Percentiles rank a stretch among this genome's conserved stretches.
These are phyloP conservation scores for Pilasporangium apinafurcum DNA, from an alignment of 352 stramenopile genomes.

Conservation along the genomic window DNA sequence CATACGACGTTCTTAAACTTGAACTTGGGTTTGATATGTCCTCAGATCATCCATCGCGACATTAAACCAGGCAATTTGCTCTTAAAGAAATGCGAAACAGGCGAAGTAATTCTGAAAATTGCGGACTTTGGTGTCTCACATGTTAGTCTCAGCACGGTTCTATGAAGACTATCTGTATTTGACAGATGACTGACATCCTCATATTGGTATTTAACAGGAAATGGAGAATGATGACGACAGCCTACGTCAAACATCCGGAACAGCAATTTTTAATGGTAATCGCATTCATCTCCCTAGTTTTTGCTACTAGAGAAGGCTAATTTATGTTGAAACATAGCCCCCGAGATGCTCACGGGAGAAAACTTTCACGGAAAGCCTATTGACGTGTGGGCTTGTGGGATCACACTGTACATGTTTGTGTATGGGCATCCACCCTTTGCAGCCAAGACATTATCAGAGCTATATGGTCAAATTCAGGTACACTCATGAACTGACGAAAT, in stretches of 20 bases:
- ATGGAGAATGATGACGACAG: conserved; percentile 68
- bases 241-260: conserved; percentile 67
- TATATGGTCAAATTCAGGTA: conserved; percentile 91
- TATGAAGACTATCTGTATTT: not conserved
- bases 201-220: conserved; percentile 32
- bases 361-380: conserved; percentile 72
- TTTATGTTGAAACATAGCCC: conserved; percentile 18
- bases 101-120: conserved; percentile 69
- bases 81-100: conserved; percentile 45
- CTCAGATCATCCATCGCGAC: conserved; percentile 78
- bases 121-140: conserved; percentile 81
- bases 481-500: conserved; percentile 2
- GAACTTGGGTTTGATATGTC: too few relatives aligned
- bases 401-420: conserved; percentile 97
- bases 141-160: conserved; percentile 10
- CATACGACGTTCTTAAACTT: too few relatives aligned
- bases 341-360: conserved; percentile 75
- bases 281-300: not conserved
- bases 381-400: conserved; percentile 94
- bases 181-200: too few relatives aligned
- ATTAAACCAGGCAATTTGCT: conserved; percentile 80
- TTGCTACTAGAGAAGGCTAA: not conserved
- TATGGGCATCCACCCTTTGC: conserved; percentile 92
- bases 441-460: conserved; percentile 79
- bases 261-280: conserved; percentile 67